Conservation (phyloP, 768 basidiomycete genomes). For the Tulasnella sp. region DNA sequence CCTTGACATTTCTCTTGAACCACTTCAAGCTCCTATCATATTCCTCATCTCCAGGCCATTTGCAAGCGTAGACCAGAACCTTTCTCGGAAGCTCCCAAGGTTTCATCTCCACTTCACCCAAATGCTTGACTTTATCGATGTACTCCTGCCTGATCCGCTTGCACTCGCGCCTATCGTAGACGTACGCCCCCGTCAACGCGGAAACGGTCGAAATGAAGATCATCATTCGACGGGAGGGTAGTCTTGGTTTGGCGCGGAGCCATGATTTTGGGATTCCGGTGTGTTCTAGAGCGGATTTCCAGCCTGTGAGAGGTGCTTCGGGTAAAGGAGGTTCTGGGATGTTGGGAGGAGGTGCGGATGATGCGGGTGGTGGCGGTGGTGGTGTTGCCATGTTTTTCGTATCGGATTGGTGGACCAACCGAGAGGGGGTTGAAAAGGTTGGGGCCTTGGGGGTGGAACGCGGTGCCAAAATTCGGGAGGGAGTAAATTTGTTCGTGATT, state of each 20-base stretch:
- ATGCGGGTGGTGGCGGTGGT: background rate
- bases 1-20: constrained; percentile 98
- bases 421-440: background rate
- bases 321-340: background rate
- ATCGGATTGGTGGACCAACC: background rate
- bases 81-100: constrained; percentile 66
- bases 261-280: constrained; percentile 64
- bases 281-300: constrained; percentile 36
- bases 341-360: background rate
- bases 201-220: constrained; percentile 82
- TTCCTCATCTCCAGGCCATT: constrained; percentile 95
- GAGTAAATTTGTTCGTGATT: background rate
- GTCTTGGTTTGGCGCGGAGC: constrained; percentile 69
- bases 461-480: constrained; percentile 3
- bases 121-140: constrained; percentile 68
- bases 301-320: background rate
- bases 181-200: constrained; percentile 64
- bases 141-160: constrained; percentile 72
- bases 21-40: constrained; percentile 76
- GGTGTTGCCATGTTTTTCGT: background rate
- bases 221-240: constrained; percentile 91
- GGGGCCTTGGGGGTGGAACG: background rate
- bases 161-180: constrained; percentile 84
- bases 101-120: constrained; percentile 65
- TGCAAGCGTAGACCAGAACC: constrained; percentile 82